Percentiles rank a stretch among this genome's conserved stretches.
phyloP scores from a whole-genome alignment of 140 eudicot genomes.

The Flaveria floridana region DNA sequence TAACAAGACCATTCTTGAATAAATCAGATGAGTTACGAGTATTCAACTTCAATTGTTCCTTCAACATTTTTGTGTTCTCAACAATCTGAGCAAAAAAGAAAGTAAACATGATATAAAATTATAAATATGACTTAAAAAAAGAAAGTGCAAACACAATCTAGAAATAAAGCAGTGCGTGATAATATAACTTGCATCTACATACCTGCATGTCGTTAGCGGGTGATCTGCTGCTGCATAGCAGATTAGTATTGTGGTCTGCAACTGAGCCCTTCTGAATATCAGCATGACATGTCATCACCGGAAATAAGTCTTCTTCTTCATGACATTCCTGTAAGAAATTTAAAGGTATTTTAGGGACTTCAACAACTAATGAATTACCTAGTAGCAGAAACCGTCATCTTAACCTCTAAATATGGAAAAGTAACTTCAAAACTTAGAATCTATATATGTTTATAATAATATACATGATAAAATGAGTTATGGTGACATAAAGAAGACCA shows the following conservation, averaged over 20 bases:
- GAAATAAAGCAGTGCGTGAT: background rate
- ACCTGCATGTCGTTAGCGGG: background rate
- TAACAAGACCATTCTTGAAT: constrained; percentile 35
- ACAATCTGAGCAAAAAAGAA: constrained; percentile 30
- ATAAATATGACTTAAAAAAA: background rate
- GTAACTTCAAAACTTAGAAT: no score
- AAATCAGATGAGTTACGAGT: constrained; percentile 30
- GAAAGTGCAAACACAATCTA: background rate
- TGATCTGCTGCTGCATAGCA: constrained; percentile 1
- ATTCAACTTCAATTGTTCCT: constrained; percentile 36
- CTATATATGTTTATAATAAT: no score
- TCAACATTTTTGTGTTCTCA: constrained; percentile 45
- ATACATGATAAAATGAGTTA: no score
- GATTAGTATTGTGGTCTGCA: background rate
- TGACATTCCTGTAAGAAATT: constrained; percentile 28
- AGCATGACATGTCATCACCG: background rate
- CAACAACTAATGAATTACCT: background rate
- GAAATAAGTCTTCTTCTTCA: constrained; percentile 30
- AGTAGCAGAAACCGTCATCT: background rate
- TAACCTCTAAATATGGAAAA: background rate
- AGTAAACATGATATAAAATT: background rate
- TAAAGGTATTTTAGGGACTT: background rate
- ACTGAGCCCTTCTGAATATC: constrained; percentile 3
- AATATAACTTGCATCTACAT: background rate
- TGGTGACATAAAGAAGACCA: background rate